A percentile compares a stretch with the other conserved stretches of the same genome.
Evolutionary conservation across 345 rosid genomes (phyloP).

Genomic region (Eucalyptus viminalis): DNA sequence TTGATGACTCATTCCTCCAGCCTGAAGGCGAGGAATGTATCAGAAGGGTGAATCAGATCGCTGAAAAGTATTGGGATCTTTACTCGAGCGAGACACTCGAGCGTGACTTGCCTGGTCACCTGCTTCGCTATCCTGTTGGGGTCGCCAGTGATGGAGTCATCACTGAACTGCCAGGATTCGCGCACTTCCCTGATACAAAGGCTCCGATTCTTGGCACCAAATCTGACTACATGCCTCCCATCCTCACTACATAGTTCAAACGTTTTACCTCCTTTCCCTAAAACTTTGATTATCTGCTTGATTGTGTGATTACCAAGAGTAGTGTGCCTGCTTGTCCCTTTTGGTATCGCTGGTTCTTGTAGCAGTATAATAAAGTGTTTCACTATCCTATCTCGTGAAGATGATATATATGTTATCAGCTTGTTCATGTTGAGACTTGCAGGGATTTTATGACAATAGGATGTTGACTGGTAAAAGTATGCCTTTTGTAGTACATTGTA

Average conservation of each 20-base stretch:
- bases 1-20: constrained; percentile 55
- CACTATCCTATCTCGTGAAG: background rate
- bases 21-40: constrained; percentile 69
- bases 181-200: constrained; percentile 87
- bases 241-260: constrained; percentile 59
- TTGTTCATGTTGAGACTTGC: background rate
- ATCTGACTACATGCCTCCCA: constrained; percentile 92
- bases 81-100: constrained; percentile 68
- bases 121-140: constrained; percentile 78
- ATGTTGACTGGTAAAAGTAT: background rate
- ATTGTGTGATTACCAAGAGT: background rate
- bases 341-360: background rate
- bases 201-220: constrained; percentile 77
- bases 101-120: constrained; percentile 82
- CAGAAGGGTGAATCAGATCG: constrained; percentile 59
- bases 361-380: background rate
- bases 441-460: background rate
- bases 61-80: constrained; percentile 89
- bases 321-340: background rate
- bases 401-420: background rate
- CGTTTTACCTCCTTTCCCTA: background rate
- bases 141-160: constrained; percentile 54
- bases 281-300: background rate
- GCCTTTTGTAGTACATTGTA: background rate
- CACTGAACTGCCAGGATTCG: constrained; percentile 55